A percentile compares a stretch with the other conserved stretches of the same genome.
Conservation (phyloP, 1,284 basidiomycete species). For the Tetrapyrgos nigripes region DNA sequence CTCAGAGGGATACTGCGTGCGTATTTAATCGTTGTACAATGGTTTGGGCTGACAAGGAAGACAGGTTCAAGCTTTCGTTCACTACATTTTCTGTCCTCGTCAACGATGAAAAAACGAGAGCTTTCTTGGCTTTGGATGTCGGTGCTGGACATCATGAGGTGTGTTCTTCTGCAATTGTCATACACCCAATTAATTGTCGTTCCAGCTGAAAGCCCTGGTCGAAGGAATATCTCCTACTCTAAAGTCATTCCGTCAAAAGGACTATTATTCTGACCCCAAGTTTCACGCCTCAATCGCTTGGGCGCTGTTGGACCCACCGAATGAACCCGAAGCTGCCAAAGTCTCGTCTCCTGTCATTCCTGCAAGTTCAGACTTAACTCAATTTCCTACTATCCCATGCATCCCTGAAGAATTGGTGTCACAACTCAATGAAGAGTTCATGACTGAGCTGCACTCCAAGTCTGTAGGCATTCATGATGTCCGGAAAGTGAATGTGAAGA, state of each 20-base stretch:
- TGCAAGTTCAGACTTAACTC: background rate
- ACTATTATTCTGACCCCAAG: conserved; percentile 74
- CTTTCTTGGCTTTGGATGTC: conserved; percentile 77
- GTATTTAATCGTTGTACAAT: conserved; percentile 27
- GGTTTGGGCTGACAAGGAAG: conserved; percentile 12
- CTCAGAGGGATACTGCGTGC: conserved; percentile 55
- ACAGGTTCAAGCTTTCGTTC: conserved; percentile 77
- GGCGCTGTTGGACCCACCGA: conserved; percentile 55
- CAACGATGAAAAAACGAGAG: conserved; percentile 81
- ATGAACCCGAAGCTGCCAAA: conserved; percentile 4
- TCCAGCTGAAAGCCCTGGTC: conserved; percentile 60
- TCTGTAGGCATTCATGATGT: conserved; percentile 57
- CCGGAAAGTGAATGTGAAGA: conserved; percentile 61
- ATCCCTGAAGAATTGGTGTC: conserved; percentile 58
- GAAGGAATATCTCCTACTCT: conserved; percentile 61
- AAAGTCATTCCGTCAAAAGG: conserved; percentile 64
- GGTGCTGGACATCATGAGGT: conserved; percentile 81
- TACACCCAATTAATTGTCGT: background rate
- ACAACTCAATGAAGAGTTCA: conserved; percentile 54
- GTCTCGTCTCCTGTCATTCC: background rate
- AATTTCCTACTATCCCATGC: conserved; percentile 53
- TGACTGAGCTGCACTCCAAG: conserved; percentile 44
- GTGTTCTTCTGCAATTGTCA: conserved; percentile 23
- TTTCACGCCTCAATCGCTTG: conserved; percentile 87
- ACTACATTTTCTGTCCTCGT: conserved; percentile 69